phyloP scores from a whole-genome alignment of 2,329 filamentous ascomycete species.

The Hypoxylon sp. region DNA sequence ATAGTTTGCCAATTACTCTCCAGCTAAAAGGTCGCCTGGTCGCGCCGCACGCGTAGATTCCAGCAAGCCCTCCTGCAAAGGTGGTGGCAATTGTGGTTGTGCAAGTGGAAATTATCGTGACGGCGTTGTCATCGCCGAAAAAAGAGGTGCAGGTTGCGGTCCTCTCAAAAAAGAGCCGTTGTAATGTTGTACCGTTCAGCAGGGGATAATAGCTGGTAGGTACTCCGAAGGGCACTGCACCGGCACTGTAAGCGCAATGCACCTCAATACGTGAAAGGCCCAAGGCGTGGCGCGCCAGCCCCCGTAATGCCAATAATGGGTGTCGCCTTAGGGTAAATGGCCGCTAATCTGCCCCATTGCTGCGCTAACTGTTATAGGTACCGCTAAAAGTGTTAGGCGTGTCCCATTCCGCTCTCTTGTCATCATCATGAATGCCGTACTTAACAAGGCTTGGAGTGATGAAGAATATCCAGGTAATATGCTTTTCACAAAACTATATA shows the following conservation, averaged over 20 bases:
- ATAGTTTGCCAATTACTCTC: conserved; percentile 46
- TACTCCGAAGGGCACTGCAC: conserved; percentile 7
- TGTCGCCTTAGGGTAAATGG: neutral
- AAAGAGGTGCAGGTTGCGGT: conserved; percentile 36
- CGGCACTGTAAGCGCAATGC: conserved; percentile 3
- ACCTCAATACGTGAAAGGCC: conserved; percentile 16
- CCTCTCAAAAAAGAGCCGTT: conserved; percentile 18
- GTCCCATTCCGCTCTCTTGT: neutral
- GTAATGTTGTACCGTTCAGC: conserved; percentile 23
- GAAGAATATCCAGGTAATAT: neutral
- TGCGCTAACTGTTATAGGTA: conserved; percentile 2
- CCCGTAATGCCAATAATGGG: neutral
- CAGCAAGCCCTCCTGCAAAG: conserved; percentile 9
- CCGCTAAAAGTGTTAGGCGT: neutral
- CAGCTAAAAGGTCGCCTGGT: conserved; percentile 22
- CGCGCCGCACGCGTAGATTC: conserved; percentile 25
- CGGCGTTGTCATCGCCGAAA: conserved; percentile 47
- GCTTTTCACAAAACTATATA: neutral
- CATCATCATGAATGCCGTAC: neutral
- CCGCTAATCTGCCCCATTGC: neutral
- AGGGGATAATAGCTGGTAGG: neutral
- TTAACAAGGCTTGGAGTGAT: too few species aligned
- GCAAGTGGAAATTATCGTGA: conserved; percentile 40
- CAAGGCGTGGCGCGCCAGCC: conserved; percentile 31
- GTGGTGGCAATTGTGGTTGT: conserved; percentile 31